Conservation (phyloP, 371 early-diverging fungal species). For the Mortierella polycephala region DNA sequence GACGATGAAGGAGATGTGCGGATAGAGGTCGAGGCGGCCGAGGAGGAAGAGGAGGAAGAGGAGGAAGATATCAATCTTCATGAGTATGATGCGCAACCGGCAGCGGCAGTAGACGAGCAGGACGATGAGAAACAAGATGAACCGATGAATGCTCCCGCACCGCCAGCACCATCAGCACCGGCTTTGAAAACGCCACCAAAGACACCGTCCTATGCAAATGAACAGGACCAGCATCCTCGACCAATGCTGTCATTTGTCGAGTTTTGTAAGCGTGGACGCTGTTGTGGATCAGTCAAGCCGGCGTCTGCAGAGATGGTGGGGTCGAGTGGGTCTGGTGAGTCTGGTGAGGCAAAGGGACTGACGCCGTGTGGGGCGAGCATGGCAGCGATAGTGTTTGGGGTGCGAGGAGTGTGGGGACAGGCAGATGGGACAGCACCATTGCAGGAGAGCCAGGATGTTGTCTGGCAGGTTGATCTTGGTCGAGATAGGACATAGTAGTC, state of each 20-base stretch:
- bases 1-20: constrained; percentile 8
- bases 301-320: constrained; percentile 5
- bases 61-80: constrained; percentile 38
- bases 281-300: constrained; percentile 34
- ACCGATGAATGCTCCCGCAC: background rate
- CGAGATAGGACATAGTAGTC: background rate
- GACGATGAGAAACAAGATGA: background rate
- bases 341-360: constrained; percentile 9
- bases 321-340: background rate
- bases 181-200: background rate
- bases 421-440: constrained; percentile 2
- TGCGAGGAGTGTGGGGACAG: constrained; percentile 32
- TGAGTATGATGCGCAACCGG: constrained; percentile 29
- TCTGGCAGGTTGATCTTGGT: constrained; percentile 47
- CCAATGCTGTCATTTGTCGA: constrained; percentile 33
- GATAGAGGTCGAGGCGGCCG: constrained; percentile 11
- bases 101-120: background rate
- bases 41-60: constrained; percentile 14
- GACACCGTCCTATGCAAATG: background rate
- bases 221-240: constrained; percentile 3
- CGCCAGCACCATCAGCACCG: background rate
- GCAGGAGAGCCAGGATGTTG: constrained; percentile 25
- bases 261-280: constrained; percentile 35
- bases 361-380: constrained; percentile 49
- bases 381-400: constrained; percentile 33